Conservation (phyloP, 805 yeast species). For the Saccharomycopsis javanensis region DNA sequence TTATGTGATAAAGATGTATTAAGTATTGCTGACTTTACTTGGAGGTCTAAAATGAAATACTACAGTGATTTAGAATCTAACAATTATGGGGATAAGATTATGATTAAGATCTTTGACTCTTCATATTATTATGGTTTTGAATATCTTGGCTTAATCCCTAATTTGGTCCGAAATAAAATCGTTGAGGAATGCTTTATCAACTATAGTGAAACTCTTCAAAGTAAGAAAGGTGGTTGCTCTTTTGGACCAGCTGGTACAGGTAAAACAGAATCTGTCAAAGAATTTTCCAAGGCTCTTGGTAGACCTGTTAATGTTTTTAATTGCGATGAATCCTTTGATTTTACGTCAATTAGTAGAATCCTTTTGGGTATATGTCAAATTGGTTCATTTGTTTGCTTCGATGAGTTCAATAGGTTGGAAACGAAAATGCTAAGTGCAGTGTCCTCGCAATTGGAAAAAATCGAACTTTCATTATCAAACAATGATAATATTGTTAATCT, state of each 20-base stretch:
- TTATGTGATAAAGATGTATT: constrained; percentile 19
- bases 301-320: constrained; percentile 76
- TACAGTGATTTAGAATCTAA: constrained; percentile 26
- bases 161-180: constrained; percentile 69
- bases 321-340: constrained; percentile 86
- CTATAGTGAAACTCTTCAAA: constrained; percentile 65
- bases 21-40: constrained; percentile 25
- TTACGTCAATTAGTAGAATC: constrained; percentile 65
- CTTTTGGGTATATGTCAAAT: constrained; percentile 69
- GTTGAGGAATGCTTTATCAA: constrained; percentile 54
- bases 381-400: constrained; percentile 95
- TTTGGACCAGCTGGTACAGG: constrained; percentile 98
- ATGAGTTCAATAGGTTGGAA: constrained; percentile 80
- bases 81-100: constrained; percentile 30
- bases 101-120: constrained; percentile 44
- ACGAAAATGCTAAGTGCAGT: constrained; percentile 70
- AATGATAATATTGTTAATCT: constrained; percentile 28
- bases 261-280: constrained; percentile 84
- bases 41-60: constrained; percentile 48
- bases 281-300: constrained; percentile 73
- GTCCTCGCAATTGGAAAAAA: constrained; percentile 66
- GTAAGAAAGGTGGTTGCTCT: constrained; percentile 77
- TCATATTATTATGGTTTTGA: constrained; percentile 64
- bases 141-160: constrained; percentile 65
- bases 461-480: constrained; percentile 44